Evolutionary conservation across 371 early-diverging fungal genomes (phyloP).

Genomic region (Mortierella sp.): DNA sequence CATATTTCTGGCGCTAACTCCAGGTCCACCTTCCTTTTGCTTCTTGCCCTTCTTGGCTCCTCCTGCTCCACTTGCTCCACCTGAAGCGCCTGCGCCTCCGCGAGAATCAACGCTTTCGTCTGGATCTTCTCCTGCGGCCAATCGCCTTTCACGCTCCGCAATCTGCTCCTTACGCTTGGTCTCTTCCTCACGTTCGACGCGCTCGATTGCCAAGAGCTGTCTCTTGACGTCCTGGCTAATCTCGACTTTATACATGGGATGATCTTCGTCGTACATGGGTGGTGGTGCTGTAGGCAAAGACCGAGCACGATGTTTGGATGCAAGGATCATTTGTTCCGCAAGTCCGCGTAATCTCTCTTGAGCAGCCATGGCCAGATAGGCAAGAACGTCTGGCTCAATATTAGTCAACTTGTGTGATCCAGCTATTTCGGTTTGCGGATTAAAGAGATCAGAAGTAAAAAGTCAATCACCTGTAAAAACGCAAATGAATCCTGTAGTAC

Average conservation of each 20-base stretch:
- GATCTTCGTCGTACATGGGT: slow-evolving; percentile 65
- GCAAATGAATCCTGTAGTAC: background rate
- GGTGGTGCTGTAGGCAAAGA: slow-evolving; percentile 78
- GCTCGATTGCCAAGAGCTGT: slow-evolving; percentile 79
- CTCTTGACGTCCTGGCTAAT: slow-evolving; percentile 77
- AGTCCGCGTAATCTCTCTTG: slow-evolving; percentile 75
- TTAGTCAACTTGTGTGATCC: slow-evolving; percentile 38
- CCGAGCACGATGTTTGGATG: slow-evolving; percentile 79
- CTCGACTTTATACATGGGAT: slow-evolving; percentile 76
- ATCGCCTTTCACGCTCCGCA: slow-evolving; percentile 62
- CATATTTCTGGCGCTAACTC: slow-evolving; percentile 73
- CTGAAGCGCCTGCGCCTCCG: slow-evolving; percentile 11
- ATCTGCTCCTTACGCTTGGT: slow-evolving; percentile 68
- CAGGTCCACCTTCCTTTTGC: slow-evolving; percentile 66
- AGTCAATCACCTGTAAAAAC: background rate
- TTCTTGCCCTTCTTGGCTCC: slow-evolving; percentile 66
- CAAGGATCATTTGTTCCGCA: slow-evolving; percentile 76
- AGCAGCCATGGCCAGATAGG: slow-evolving; percentile 78
- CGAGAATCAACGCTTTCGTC: slow-evolving; percentile 55
- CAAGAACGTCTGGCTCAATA: slow-evolving; percentile 73
- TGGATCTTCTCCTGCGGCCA: slow-evolving; percentile 62
- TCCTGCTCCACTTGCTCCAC: slow-evolving; percentile 19
- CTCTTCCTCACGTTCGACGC: slow-evolving; percentile 79
- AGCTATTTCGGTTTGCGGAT: slow-evolving; percentile 10
- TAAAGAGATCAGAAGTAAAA: background rate